These are phyloP conservation scores for Erodium trifolium DNA, from an alignment of 441 rosid species.

Conservation along the genomic window DNA sequence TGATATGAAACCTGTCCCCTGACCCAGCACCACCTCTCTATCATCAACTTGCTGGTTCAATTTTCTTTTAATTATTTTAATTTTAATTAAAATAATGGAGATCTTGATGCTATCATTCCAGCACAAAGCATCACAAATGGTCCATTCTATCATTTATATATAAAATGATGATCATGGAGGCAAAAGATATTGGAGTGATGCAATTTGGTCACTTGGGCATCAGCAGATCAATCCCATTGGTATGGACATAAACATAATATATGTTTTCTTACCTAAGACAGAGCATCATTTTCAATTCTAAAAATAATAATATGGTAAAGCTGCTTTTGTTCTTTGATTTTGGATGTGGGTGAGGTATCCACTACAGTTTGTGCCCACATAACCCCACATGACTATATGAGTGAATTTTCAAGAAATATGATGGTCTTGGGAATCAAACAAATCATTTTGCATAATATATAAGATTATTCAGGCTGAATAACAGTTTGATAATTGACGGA, in stretches of 20 bases:
- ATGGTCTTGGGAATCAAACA: conserved; percentile 2
- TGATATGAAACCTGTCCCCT: neutral
- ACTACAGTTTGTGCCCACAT: neutral
- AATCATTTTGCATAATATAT: too few species aligned
- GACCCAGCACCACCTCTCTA: neutral
- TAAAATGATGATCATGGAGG: too few species aligned
- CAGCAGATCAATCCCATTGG: too few species aligned
- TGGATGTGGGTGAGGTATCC: conserved; percentile 6
- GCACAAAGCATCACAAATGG: too few species aligned
- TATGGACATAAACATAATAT: too few species aligned
- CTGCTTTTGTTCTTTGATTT: conserved; percentile 4
- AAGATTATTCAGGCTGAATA: too few species aligned
- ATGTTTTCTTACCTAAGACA: too few species aligned
- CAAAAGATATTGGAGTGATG: too few species aligned
- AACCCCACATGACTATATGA: neutral
- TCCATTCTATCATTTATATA: too few species aligned
- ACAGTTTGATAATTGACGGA: too few species aligned
- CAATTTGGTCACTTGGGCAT: too few species aligned
- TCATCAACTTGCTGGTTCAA: neutral
- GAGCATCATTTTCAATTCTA: neutral
- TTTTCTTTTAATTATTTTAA: neutral
- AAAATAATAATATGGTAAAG: neutral
- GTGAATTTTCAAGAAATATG: neutral
- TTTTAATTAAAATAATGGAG: neutral
- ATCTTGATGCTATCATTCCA: too few species aligned